These are phyloP conservation scores for Gardenia jasminoides DNA, from an alignment of 257 asterid species.

Conservation along the genomic window DNA sequence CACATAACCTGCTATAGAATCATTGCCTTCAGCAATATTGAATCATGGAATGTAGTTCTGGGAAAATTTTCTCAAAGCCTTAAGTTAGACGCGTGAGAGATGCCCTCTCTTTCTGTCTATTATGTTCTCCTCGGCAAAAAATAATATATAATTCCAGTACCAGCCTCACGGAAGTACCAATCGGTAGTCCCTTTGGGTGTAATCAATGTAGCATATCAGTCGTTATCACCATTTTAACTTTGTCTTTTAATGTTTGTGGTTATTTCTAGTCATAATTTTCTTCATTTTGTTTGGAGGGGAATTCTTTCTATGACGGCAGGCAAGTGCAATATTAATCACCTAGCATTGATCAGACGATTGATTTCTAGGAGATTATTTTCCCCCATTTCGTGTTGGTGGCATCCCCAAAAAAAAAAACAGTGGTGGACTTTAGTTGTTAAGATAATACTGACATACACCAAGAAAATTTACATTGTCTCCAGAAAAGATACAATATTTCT, in stretches of 20 bases:
- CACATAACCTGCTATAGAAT: neutral
- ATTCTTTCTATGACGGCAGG: neutral
- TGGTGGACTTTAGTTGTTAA: neutral
- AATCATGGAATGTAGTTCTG: neutral
- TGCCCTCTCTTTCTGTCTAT: neutral
- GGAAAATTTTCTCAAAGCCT: too few relatives aligned
- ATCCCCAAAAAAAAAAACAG: too few relatives aligned
- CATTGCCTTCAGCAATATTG: neutral
- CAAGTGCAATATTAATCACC: neutral
- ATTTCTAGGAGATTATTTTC: neutral
- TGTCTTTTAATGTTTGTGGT: too few relatives aligned
- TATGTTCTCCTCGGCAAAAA: neutral
- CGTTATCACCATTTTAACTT: too few relatives aligned
- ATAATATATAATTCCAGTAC: too few relatives aligned
- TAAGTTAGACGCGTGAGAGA: too few relatives aligned
- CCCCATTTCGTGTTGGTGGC: neutral
- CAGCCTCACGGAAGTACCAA: neutral
- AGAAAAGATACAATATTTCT: neutral
- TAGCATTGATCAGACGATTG: neutral
- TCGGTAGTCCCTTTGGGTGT: too few relatives aligned
- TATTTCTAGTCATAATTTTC: too few relatives aligned
- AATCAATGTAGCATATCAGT: too few relatives aligned
- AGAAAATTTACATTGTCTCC: neutral
- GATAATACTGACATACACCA: too few relatives aligned
- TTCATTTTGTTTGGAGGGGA: too few relatives aligned